Evolutionary conservation across 2,329 filamentous ascomycete genomes (phyloP), one percentile per base, ranked within the genome.

Genomic region (Fusarium sp.): DNA sequence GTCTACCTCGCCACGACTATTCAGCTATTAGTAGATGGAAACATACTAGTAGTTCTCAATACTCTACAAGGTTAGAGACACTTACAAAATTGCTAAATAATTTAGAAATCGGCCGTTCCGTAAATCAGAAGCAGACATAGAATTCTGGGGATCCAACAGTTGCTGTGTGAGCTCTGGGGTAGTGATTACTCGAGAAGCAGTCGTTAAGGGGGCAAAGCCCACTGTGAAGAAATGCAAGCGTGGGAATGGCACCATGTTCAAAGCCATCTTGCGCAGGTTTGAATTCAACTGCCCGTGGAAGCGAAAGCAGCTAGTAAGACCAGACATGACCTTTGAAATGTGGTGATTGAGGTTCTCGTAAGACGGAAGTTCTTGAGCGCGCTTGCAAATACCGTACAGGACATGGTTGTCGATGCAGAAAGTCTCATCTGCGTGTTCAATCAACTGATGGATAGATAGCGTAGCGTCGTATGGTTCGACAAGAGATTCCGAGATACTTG

Each of bases 161-260:
- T 99, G 96, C 88, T 98, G 96, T 77, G 96, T 98, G 82, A 99
- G 89, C 88, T 98, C 96, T 58, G 95, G 95, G 66, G 98, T 95
- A 78, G 91, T 94, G 82, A 98, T 92, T 73, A 95, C 94, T 80
- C 95, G 95, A 94, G 98, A 98, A 75, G 27, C 91, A 23, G 23
- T 23, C 23, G 7, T 23, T 7, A 23, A 23, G 3, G 23, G 23
- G 23, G 23, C 6, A 2, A 23, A 23, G 23, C 23, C 23, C 81
- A 99, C 95, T 95, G 98, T 99, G 91, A 99, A 98, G 91, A 99
- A 99, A 85, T 99, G 96, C 70, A 99, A 93, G 93, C 96, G 96
- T 75, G 96, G 96, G 92, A 98, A 98, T 69, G 96, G 95, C 84
- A 98, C 96, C 88, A 99, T 98, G 93, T 98, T 98, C 84, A 98